phyloP scores from a whole-genome alignment of 106 monocot species.

The Dioscorea alata region DNA sequence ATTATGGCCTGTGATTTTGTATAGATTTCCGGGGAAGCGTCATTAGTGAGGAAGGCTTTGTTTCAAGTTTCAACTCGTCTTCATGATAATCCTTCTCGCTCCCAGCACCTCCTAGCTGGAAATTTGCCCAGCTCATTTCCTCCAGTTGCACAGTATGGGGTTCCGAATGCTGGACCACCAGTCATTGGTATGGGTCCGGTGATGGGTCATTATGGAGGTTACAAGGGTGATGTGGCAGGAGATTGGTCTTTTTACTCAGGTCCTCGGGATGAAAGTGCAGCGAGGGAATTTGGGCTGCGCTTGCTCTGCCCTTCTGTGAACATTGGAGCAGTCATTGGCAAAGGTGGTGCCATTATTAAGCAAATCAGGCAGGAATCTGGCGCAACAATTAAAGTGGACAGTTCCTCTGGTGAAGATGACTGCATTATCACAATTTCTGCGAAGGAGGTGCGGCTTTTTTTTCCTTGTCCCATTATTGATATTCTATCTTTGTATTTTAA shows the following conservation, averaged over 20 bases:
- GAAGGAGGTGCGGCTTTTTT: constrained; percentile 39
- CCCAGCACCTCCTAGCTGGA: constrained; percentile 68
- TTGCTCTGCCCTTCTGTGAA: constrained; percentile 65
- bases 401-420: constrained; percentile 57
- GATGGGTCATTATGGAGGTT: constrained; percentile 67
- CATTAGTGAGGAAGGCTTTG: constrained; percentile 80
- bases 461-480: not conserved
- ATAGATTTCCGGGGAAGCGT: constrained; percentile 77
- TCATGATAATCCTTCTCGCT: constrained; percentile 94
- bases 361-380: constrained; percentile 80
- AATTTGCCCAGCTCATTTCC: constrained; percentile 26
- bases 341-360: constrained; percentile 64
- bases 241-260: constrained; percentile 65
- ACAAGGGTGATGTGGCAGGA: constrained; percentile 46
- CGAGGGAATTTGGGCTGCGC: constrained; percentile 72
- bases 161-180: constrained; percentile 33
- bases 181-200: constrained; percentile 47
- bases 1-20: no score
- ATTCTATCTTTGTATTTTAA: not conserved
- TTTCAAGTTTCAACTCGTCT: constrained; percentile 67
- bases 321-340: constrained; percentile 94
- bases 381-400: constrained; percentile 64
- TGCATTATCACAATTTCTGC: constrained; percentile 69
- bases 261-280: constrained; percentile 68
- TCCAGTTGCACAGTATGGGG: constrained; percentile 36